Evolutionary conservation across 345 rosid genomes (phyloP), one percentile per base, ranked within the genome.

Genomic region (Corchorus capsularis): DNA sequence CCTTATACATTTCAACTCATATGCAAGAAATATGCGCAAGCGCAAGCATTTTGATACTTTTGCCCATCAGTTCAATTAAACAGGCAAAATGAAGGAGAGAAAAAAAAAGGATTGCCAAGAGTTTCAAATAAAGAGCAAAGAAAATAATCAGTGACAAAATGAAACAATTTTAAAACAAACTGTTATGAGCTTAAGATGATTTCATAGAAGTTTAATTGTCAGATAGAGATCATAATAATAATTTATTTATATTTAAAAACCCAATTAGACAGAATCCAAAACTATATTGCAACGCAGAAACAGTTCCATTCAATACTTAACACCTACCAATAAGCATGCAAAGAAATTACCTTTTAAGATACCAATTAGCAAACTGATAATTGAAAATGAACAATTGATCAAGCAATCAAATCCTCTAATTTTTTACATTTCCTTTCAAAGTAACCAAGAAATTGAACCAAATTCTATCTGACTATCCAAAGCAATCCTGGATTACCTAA

Each of bases 41-140:
- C n/a, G n/a, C n/a, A n/a, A n/a, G n/a, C n/a, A 66, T 46, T 66
- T 64, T 16, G 46, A 50, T 55, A 34, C 71, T 54, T 41, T 46
- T 19, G 49, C 34, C 50, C 6, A 49, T 63, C 60, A 63, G 10
- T 62, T 45, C 6, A 43, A 75, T 8, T 75, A 8, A 20, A 57
- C 62, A 20, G 6, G 22, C 34, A 57, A 57, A 57, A 57, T 57
- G 32, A 57, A 57, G 32, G 61, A 20, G 20, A 56, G 20, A 43
- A 8, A 43, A 56, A 20, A 56, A 2, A 39, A 39, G 5, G 5
- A 5, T 5, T 39, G n/a, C n/a, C n/a, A n/a, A n/a, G n/a, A n/a
- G n/a, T n/a, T n/a, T n/a, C n/a, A n/a, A n/a, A n/a, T n/a, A n/a
- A n/a, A n/a, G n/a, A n/a, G n/a, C n/a, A n/a, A n/a, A n/a, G n/a